Evolutionary conservation across 2,329 filamentous ascomycete species (phyloP).

Genomic region (Paradendryphiella salina): DNA sequence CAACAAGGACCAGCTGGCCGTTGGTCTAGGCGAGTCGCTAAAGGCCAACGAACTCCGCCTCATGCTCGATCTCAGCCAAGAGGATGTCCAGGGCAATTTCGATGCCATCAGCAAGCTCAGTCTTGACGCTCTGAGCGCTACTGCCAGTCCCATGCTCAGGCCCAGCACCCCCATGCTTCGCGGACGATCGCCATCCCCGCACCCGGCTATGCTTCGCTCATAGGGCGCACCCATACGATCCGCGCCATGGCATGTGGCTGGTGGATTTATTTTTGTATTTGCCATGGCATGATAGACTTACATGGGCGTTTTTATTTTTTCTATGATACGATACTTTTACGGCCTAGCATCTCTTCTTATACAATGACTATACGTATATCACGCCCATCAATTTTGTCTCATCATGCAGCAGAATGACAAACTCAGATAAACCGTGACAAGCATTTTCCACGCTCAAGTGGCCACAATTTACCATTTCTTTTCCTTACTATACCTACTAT

Average conservation of each 20-base stretch:
- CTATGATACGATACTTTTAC: neutral
- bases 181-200: conserved; percentile 40
- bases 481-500: too few relatives aligned
- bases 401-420: neutral
- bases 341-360: conserved; percentile 1
- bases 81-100: conserved; percentile 43
- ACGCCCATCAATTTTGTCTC: neutral
- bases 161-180: conserved; percentile 43
- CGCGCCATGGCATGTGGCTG: neutral
- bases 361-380: neutral
- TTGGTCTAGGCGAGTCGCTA: conserved; percentile 39
- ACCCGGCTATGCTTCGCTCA: conserved; percentile 33
- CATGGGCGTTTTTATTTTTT: neutral
- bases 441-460: too few relatives aligned
- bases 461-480: too few relatives aligned
- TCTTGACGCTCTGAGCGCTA: conserved; percentile 42
- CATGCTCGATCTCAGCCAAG: conserved; percentile 44
- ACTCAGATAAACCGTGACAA: too few relatives aligned
- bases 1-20: conserved; percentile 42
- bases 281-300: neutral
- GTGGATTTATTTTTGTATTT: neutral
- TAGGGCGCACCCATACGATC: neutral
- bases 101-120: conserved; percentile 46
- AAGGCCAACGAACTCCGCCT: conserved; percentile 44
- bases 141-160: conserved; percentile 43